Percentiles rank a stretch among this genome's conserved stretches.
phyloP scores from a whole-genome alignment of 2,329 filamentous ascomycete species.

The Aspergillus persii region DNA sequence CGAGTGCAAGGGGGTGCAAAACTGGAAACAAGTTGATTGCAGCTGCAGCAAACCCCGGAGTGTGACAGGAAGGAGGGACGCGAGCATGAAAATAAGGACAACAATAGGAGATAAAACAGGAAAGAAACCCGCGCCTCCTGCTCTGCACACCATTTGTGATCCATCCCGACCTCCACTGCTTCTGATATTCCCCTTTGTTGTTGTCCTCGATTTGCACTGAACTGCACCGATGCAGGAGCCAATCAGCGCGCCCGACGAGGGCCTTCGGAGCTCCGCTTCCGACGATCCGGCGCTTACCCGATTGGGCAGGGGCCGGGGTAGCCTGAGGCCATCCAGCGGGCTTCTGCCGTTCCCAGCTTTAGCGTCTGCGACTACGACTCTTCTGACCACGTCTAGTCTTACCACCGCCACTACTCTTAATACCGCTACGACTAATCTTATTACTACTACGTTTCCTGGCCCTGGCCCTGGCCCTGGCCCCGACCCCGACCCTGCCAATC shows the following conservation, averaged over 20 bases:
- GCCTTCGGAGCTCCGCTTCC: constrained; percentile 16
- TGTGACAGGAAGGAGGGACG: background rate
- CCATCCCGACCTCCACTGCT: too few species aligned
- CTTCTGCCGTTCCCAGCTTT: constrained; percentile 1
- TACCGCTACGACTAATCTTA: background rate
- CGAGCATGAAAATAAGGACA: background rate
- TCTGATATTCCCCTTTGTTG: too few species aligned
- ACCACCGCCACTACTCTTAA: constrained; percentile 3
- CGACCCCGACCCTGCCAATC: background rate
- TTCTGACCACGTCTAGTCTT: background rate
- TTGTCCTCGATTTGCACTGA: too few species aligned
- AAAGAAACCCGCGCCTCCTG: background rate
- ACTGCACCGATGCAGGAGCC: background rate
- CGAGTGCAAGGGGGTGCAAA: constrained; percentile 18
- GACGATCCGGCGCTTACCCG: constrained; percentile 23
- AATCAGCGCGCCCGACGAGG: constrained; percentile 9
- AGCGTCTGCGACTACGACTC: background rate
- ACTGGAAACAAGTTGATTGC: constrained; percentile 11
- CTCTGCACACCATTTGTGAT: too few species aligned
- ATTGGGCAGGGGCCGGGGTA: constrained; percentile 12
- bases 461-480: background rate
- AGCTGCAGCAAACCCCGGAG: constrained; percentile 9
- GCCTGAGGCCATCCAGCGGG: background rate
- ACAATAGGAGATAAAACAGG: background rate
- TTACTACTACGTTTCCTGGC: background rate